These are phyloP conservation scores for Penicillium atrosanguineum DNA, from an alignment of 495 filamentous ascomycete genomes.

Conservation along the genomic window DNA sequence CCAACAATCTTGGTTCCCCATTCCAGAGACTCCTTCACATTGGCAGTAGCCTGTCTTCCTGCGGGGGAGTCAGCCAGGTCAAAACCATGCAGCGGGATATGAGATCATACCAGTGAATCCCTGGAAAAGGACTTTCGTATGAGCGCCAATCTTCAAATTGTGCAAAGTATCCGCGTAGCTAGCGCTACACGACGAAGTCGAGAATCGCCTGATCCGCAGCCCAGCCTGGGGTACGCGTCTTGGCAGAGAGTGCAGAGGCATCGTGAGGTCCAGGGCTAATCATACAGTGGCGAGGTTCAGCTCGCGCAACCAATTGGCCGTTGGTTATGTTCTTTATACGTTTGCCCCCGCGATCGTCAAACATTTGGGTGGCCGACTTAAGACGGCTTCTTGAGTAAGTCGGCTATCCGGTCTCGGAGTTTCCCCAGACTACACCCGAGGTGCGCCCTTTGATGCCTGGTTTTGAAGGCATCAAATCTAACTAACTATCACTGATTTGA, in stretches of 20 bases:
- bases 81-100: not conserved
- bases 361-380: not conserved
- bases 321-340: not conserved
- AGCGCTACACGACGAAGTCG: constrained; percentile 29
- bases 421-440: constrained; percentile 3
- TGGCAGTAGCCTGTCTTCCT: constrained; percentile 66
- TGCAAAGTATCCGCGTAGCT: constrained; percentile 64
- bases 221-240: constrained; percentile 16
- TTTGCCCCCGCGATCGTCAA: not conserved
- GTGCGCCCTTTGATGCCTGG: not conserved
- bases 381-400: constrained; percentile 13
- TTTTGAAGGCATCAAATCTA: not conserved
- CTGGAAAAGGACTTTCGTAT: constrained; percentile 84
- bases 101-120: constrained; percentile 70
- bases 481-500: no score
- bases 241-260: constrained; percentile 17
- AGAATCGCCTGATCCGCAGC: constrained; percentile 32
- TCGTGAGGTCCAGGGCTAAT: constrained; percentile 2
- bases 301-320: not conserved
- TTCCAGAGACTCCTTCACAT: constrained; percentile 76
- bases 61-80: constrained; percentile 12
- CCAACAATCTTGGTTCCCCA: constrained; percentile 90
- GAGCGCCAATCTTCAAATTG: constrained; percentile 73
- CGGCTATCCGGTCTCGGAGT: constrained; percentile 16
- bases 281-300: not conserved